Evolutionary conservation across 23 red algal genomes (phyloP), one percentile per base, ranked within the genome.

Genomic region (Gracilaria caudata): DNA sequence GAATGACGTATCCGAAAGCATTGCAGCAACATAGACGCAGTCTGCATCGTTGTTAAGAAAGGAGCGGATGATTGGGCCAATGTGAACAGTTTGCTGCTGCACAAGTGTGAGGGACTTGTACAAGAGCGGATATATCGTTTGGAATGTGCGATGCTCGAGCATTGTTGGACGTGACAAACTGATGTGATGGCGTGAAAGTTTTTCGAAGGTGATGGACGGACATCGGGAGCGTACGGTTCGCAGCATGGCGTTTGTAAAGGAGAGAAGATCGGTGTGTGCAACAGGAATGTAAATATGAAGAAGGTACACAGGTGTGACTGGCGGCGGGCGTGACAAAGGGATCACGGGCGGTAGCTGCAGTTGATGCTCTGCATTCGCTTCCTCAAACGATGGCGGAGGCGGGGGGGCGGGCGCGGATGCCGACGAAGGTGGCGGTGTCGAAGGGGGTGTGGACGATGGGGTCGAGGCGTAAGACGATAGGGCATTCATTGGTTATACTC

Each of bases 231-330:
- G 85, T 16, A 72, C 57, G 21, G 33, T 16, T 13, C 44, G 49
- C 33, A 89, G 36, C 1, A 89, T 33, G 23, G 43, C n/a, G 37
- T 28, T 45, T 73, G 68, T 58, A 89, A 89, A 89, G 4, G n/a
- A 23, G 7, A 53, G 64, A 16, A 75, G 54, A 29, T 45, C 35
- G 5, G 49, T 41, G 61, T 89, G 85, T 24, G n/a, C 34, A 51
- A 89, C 13, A 10, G 85, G 85, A 39, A 89, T 54, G 53, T 77
- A 79, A 35, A 89, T 72, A 64, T 89, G 85, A 28, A 89, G 41
- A 24, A 89, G 53, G 77, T 46, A 75, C 0, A 24, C 20, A 3
- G 70, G 70, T 19, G 43, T 75, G 40, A 75, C 43, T 8, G 70
- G 70, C 39, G 70, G 70, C 7, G 70, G 38, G 40, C 39, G 43